A percentile compares a stretch with the other conserved stretches of the same genome.
Evolutionary conservation across 2,329 filamentous ascomycete species (phyloP).

Genomic region (Cladosporium sp.): DNA sequence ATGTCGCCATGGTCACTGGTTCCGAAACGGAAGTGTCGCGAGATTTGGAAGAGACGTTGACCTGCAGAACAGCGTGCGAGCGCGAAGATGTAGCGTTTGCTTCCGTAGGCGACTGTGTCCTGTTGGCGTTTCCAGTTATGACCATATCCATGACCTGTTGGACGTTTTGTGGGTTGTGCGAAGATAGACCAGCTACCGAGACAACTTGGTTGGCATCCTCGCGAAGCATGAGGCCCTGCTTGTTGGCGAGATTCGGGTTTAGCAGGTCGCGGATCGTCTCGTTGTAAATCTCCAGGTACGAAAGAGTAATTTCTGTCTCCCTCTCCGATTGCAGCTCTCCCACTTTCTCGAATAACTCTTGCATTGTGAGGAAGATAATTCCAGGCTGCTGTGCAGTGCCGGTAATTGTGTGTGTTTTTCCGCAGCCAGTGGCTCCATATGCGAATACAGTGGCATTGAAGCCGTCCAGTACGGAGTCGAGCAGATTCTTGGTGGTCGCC

Average conservation of each 20-base stretch:
- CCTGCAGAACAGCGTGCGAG: conserved; percentile 95
- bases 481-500: conserved; percentile 80
- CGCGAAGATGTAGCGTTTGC: conserved; percentile 97
- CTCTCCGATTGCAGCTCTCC: conserved; percentile 83
- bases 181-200: conserved; percentile 85
- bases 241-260: conserved; percentile 77
- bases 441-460: conserved; percentile 99
- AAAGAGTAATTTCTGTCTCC: conserved; percentile 83
- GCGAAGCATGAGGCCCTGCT: conserved; percentile 82
- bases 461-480: conserved; percentile 93
- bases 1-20: conserved; percentile 94
- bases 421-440: conserved; percentile 95
- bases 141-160: conserved; percentile 99
- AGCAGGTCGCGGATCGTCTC: conserved; percentile 96
- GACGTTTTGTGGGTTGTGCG: conserved; percentile 86
- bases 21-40: conserved; percentile 90
- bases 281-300: conserved; percentile 98
- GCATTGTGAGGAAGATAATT: conserved; percentile 99
- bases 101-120: conserved; percentile 94
- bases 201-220: conserved; percentile 94
- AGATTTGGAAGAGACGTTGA: conserved; percentile 93
- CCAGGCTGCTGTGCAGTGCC: conserved; percentile 90
- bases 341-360: conserved; percentile 96
- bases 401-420: conserved; percentile 94
- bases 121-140: conserved; percentile 86